Conservation (phyloP, 2,329 filamentous ascomycete species). For the Neodidymelliopsis sp. region DNA sequence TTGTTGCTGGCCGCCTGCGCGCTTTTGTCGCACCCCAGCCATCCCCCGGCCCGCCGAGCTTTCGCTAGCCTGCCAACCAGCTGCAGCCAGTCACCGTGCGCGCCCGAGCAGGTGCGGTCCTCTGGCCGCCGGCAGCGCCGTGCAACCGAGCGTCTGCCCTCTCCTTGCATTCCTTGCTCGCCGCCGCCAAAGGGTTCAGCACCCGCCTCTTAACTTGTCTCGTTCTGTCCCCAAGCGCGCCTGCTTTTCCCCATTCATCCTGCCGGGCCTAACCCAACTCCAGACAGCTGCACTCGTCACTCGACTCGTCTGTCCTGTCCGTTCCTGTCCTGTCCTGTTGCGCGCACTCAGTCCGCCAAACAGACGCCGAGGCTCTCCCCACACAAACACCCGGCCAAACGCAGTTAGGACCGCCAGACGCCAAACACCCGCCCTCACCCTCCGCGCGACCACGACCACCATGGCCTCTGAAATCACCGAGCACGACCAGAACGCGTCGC, state of each 20-base stretch:
- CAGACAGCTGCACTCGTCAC: conserved; percentile 31
- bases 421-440: conserved; percentile 47
- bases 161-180: conserved; percentile 48
- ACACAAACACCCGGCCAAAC: conserved; percentile 46
- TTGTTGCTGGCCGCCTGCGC: conserved; percentile 17
- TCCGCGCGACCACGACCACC: conserved; percentile 30
- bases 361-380: conserved; percentile 42
- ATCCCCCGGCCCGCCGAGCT: conserved; percentile 18
- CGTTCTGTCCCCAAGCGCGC: conserved; percentile 46
- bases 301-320: conserved; percentile 15
- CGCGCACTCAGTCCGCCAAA: conserved; percentile 35
- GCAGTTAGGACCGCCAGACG: conserved; percentile 49
- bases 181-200: conserved; percentile 45
- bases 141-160: conserved; percentile 40
- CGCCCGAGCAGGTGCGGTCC: conserved; percentile 20
- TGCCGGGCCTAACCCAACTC: conserved; percentile 44
- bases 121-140: conserved; percentile 31
- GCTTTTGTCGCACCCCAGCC: conserved; percentile 21
- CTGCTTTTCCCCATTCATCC: conserved; percentile 49
- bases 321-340: too few relatives aligned
- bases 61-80: conserved; percentile 5
- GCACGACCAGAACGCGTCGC: conserved; percentile 60
- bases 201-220: conserved; percentile 39
- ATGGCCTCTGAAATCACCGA: conserved; percentile 60
- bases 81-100: conserved; percentile 11